phyloP scores from a whole-genome alignment of 2,329 filamentous ascomycete species.

The Alternaria sp. region DNA sequence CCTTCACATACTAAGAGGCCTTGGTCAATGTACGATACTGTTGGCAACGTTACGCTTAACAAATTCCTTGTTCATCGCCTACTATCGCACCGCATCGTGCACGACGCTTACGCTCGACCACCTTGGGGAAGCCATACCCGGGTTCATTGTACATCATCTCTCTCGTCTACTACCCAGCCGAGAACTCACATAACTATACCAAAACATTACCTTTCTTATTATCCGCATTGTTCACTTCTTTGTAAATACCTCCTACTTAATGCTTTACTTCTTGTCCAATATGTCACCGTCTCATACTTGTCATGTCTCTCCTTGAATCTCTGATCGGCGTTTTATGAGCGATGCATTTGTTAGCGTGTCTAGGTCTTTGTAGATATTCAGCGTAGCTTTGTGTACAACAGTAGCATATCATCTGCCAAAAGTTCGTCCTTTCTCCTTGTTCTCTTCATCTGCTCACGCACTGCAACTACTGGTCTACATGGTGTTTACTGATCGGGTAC shows the following conservation, averaged over 20 bases:
- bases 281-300: conserved; percentile 4
- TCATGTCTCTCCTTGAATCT: conserved; percentile 33
- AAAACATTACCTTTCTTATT: conserved; percentile 5
- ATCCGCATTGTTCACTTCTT: conserved; percentile 19
- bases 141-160: neutral
- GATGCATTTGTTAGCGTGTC: conserved; percentile 11
- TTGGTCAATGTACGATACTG: neutral
- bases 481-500: neutral
- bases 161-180: neutral
- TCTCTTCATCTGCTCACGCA: too few relatives aligned
- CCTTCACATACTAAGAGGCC: conserved; percentile 63
- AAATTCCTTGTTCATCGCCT: neutral
- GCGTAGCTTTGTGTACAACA: neutral
- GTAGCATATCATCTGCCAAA: neutral
- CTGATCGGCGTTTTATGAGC: conserved; percentile 1
- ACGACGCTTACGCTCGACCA: conserved; percentile 4
- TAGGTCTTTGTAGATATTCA: neutral
- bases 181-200: conserved; percentile 5
- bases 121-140: conserved; percentile 1
- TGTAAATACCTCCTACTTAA: conserved; percentile 35
- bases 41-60: neutral
- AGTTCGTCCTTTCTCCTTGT: neutral
- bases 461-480: neutral
- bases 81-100: neutral
- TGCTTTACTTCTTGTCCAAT: conserved; percentile 17